Percentiles rank a stretch among this genome's conserved stretches.
Conservation (phyloP, 257 asterid species). For the Nicotiana tomentosiformis region DNA sequence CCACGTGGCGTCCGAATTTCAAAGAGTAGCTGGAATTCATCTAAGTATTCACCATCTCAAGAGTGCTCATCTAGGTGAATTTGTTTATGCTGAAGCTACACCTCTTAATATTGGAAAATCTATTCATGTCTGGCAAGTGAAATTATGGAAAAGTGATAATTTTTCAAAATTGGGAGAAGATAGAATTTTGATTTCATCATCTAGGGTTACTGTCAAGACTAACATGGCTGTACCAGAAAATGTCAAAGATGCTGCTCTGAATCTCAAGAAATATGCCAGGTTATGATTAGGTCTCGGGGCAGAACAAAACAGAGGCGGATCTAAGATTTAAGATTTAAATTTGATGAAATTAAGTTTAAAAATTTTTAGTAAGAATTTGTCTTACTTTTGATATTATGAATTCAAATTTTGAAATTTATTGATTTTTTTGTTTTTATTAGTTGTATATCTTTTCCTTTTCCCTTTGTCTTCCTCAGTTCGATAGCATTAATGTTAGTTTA, state of each 20-base stretch:
- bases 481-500: no score
- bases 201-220: constrained; percentile 67
- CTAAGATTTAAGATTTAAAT: no score
- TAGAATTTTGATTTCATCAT: constrained; percentile 45
- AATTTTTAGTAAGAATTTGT: no score
- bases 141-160: constrained; percentile 32
- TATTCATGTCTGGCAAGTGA: constrained; percentile 86
- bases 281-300: constrained; percentile 19
- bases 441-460: no score
- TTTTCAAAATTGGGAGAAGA: constrained; percentile 16
- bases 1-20: constrained; percentile 26
- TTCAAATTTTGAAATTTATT: no score
- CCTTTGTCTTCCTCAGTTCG: no score
- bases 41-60: constrained; percentile 41
- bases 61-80: constrained; percentile 65
- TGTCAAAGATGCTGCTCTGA: constrained; percentile 36
- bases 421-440: no score
- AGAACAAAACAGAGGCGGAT: no score
- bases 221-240: constrained; percentile 57
- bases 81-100: constrained; percentile 57
- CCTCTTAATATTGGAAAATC: constrained; percentile 62
- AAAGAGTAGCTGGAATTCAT: constrained; percentile 38
- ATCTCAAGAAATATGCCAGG: constrained; percentile 54
- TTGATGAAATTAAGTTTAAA: no score
- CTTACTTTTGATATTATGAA: no score